Evolutionary conservation across 495 filamentous ascomycete genomes (phyloP), one percentile per base, ranked within the genome.

Genomic region (Collariella sp.): DNA sequence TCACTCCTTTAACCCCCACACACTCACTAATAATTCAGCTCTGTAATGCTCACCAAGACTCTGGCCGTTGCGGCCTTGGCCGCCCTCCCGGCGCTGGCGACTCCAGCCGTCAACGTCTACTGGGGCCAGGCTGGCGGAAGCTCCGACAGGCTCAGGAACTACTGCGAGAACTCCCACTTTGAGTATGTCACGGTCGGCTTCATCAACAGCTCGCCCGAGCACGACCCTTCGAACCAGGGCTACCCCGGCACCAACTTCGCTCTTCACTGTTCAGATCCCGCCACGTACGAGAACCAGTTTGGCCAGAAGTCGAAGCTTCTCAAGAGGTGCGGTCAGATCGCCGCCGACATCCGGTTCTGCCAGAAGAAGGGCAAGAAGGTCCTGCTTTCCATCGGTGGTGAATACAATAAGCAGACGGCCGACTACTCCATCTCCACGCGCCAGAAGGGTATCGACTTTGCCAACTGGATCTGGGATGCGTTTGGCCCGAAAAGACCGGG

Each of bases 321-420:
- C 10, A 67, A 52, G 53, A 31, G 65, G 18, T 78, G 76, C 58
- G 67, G 62, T n/a, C 39, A 44, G 16, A 66, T 77, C 38, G 65
- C 73, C 11, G 52, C 62, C 20, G 82, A 88, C 45, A 84, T 89
- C 58, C 62, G 69, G 36, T 71, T 67, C 23, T 89, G 85, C 67
- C 84, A 87, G 65, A 50, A 65, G 7, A 69, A 76, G 50, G 79
- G 80, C 38, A 86, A 84, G 64, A 83, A 79, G 31, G 79, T 89
- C 42, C 66, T 88, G 38, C 67, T 87, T 16, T 84, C 81, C 26
- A 74, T 87, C 26, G 82, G 83, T 33, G 84, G 83, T 34, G 63
- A 47, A 10, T 57, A 44, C 49, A 55, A 43, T 11, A 44, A 56
- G n/a, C 46, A 56, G 15, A 29, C 48, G 1, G 61, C 61, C 55